These are phyloP conservation scores for Oidium heveae DNA, from an alignment of 2,329 filamentous ascomycete species.

Conservation along the genomic window DNA sequence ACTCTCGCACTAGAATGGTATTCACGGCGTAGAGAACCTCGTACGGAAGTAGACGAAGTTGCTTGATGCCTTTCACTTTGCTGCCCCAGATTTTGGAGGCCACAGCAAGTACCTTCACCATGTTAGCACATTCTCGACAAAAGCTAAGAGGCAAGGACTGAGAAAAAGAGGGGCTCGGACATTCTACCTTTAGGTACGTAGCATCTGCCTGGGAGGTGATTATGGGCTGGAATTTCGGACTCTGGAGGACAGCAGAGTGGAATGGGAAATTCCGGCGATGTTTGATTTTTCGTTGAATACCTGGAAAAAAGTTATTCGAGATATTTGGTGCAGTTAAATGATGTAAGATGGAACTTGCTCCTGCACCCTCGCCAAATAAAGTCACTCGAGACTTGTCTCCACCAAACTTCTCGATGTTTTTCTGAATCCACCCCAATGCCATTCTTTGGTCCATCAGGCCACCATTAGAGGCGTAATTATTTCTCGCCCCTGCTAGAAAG, in stretches of 20 bases:
- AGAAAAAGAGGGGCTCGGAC: no score
- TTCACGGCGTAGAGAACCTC: neutral
- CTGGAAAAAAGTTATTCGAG: neutral
- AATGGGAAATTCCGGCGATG: slow-evolving; percentile 17
- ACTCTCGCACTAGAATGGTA: neutral
- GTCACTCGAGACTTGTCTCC: slow-evolving; percentile 24
- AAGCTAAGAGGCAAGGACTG: no score
- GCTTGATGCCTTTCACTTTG: neutral
- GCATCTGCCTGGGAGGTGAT: neutral
- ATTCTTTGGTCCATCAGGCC: slow-evolving; percentile 27
- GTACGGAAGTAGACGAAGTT: neutral
- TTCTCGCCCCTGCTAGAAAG: slow-evolving; percentile 16
- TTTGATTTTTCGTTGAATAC: neutral
- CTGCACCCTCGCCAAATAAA: slow-evolving; percentile 24
- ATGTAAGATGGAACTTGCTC: slow-evolving; percentile 26
- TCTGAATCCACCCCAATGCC: slow-evolving; percentile 29
- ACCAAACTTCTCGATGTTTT: slow-evolving; percentile 26
- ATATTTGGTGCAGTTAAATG: slow-evolving; percentile 22
- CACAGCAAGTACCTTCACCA: neutral
- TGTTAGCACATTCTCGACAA: no score
- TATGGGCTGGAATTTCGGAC: slow-evolving; percentile 5
- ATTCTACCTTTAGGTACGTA: neutral
- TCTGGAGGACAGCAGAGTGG: slow-evolving; percentile 15
- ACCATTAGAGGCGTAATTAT: slow-evolving; percentile 21
- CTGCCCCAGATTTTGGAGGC: slow-evolving; percentile 7